phyloP scores from a whole-genome alignment of 768 basidiomycete genomes.

The Jaapia argillacea region DNA sequence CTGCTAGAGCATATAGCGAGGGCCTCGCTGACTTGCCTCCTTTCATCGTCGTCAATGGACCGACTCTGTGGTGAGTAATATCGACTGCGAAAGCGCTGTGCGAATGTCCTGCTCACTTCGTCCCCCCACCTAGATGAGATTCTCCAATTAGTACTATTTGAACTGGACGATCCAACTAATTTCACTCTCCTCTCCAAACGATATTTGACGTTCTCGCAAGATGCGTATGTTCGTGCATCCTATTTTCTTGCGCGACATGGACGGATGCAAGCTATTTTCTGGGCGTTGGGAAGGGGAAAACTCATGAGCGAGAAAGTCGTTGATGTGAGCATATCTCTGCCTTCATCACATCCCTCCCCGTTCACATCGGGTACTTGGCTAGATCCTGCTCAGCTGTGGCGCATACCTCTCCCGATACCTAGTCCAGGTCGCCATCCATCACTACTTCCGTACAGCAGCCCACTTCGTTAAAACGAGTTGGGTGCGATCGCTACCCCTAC shows the following conservation, averaged over 20 bases:
- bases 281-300: conserved; percentile 65
- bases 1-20: too few species aligned
- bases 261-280: conserved; percentile 56
- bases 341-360: conserved; percentile 1
- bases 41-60: conserved; percentile 35
- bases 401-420: conserved; percentile 75
- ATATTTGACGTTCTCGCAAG: conserved; percentile 51
- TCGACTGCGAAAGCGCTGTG: background rate
- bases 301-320: conserved; percentile 55
- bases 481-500: conserved; percentile 55
- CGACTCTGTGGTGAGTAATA: conserved; percentile 52
- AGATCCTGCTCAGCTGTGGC: conserved; percentile 70
- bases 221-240: conserved; percentile 66
- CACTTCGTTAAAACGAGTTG: conserved; percentile 71
- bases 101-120: conserved; percentile 2
- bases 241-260: conserved; percentile 75
- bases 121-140: conserved; percentile 38
- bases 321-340: conserved; percentile 34
- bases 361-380: conserved; percentile 10
- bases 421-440: conserved; percentile 68
- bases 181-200: conserved; percentile 51
- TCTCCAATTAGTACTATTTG: conserved; percentile 63
- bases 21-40: too few species aligned
- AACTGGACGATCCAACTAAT: conserved; percentile 53
- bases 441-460: conserved; percentile 62